phyloP scores from a whole-genome alignment of 2,329 filamentous ascomycete species.

The Talaromyces sp. region DNA sequence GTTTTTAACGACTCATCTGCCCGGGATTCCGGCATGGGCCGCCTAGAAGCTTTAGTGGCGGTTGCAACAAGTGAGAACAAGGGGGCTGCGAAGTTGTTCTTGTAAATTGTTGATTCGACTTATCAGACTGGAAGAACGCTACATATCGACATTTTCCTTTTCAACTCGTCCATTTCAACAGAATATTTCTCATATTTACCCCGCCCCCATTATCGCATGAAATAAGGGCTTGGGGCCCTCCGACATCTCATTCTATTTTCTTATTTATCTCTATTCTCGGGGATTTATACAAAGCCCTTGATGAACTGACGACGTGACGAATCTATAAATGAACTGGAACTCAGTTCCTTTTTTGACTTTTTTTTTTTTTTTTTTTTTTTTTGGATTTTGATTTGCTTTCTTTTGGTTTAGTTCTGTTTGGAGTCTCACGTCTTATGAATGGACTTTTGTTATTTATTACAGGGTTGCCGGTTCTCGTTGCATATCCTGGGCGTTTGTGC shows the following conservation, averaged over 20 bases:
- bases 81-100: conserved; percentile 36
- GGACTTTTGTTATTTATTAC: conserved; percentile 12
- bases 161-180: not conserved
- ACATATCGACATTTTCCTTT: conserved; percentile 10
- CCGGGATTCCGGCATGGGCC: conserved; percentile 46
- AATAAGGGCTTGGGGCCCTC: conserved; percentile 2
- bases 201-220: conserved; percentile 17
- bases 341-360: conserved; percentile 8
- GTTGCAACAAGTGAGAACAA: conserved; percentile 53
- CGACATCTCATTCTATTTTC: conserved; percentile 17
- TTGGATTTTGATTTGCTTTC: conserved; percentile 27
- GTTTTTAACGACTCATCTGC: conserved; percentile 31
- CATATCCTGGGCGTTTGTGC: conserved; percentile 34
- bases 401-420: conserved; percentile 22
- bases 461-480: conserved; percentile 22
- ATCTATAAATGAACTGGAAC: conserved; percentile 35
- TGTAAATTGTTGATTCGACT: conserved; percentile 24
- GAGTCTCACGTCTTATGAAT: no score
- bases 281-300: conserved; percentile 19
- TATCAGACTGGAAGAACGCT: not conserved
- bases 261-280: conserved; percentile 12
- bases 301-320: conserved; percentile 44
- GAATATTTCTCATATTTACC: not conserved
- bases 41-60: conserved; percentile 54
- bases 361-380: conserved; percentile 1